Base-by-base conservation (phyloP, 1,284 basidiomycete genomes). In the Coniferiporia weirii region DNA sequence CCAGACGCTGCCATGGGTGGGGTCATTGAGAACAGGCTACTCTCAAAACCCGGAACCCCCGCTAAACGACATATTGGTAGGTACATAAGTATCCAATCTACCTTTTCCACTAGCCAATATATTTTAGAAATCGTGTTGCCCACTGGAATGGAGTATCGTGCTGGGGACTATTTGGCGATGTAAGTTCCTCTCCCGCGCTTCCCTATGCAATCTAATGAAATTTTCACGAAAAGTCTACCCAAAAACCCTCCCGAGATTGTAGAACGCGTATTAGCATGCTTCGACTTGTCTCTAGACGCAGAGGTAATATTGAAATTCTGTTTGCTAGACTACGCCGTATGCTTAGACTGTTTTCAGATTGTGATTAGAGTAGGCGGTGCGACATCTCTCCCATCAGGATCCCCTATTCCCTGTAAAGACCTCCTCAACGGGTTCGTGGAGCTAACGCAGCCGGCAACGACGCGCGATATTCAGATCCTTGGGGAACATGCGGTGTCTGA, bases 351-450 rank as follows among this genome's bases (percentile, higher is more conserved):
- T 15, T 7, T 10, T 10, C 40, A 78, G 75, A 69, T 79, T 45
- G 67, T 72, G 6, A 61, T 79, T 3, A 72, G 72, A 5, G 74
- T 74, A 1, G 64, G 67, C 7, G 72, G 72, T 0, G 73, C 76
- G 0, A 76, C 76, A 0, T 74, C 75, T 6, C 70, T 80, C 4
- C 79, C 79, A 0, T 66, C 70, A 6, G 70, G 72, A 46, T 69
- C 66, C 51, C 71, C 74, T 1, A 70, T 79, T 57, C 69, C 66
- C 27, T 61, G 77, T 10, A 68, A 66, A 13, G 67, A 71, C 40
- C 63, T 79, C 8, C 68, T 79, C 12, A 66, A 67, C 5, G 76
- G 76, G 4, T 80, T 79, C 57, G 73, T 81, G 47, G 78, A 81
- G 63, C 69, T 80, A 15, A 73, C 73, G 0, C 77, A 79, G 62